These are phyloP conservation scores for Phytopythium litorale DNA, from an alignment of 352 stramenopile genomes.

Conservation along the genomic window DNA sequence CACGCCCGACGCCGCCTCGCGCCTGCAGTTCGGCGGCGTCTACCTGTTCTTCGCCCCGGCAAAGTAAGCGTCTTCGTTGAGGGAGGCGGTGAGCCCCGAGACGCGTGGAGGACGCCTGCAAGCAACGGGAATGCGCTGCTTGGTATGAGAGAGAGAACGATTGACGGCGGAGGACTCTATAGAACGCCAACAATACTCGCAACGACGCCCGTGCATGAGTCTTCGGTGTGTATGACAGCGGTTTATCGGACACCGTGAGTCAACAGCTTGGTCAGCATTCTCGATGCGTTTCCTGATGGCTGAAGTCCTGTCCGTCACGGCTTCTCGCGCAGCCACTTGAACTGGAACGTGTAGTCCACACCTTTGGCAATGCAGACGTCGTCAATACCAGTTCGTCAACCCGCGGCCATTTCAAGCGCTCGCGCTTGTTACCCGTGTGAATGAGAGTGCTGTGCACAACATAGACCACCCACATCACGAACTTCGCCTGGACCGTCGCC, in stretches of 20 bases:
- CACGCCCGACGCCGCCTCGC: conserved; percentile 21
- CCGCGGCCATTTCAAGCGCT: not conserved
- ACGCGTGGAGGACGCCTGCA: no score
- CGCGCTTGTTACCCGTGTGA: conserved; percentile 14
- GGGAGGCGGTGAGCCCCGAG: no score
- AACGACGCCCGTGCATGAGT: no score
- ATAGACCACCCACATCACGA: conserved; percentile 22
- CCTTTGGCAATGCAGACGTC: not conserved
- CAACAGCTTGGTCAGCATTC: no score
- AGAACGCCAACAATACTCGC: no score
- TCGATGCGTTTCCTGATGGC: no score
- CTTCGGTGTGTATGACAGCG: no score
- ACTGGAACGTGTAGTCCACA: conserved; percentile 13
- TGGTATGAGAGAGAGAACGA: no score
- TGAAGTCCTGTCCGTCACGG: not conserved
- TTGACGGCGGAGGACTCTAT: no score
- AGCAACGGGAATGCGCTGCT: no score
- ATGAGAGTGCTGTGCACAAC: conserved; percentile 17
- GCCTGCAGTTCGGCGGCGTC: conserved; percentile 50
- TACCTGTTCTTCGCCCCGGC: conserved; percentile 52
- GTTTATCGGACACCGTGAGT: no score
- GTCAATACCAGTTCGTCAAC: not conserved
- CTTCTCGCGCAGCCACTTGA: conserved; percentile 5
- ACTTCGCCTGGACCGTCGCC: conserved; percentile 17
- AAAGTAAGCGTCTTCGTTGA: conserved; percentile 8